Percentiles rank a stretch among this genome's conserved stretches.
These are phyloP conservation scores for Fusarium drepaniforme DNA, from an alignment of 2,329 filamentous ascomycete genomes.

Conservation along the genomic window DNA sequence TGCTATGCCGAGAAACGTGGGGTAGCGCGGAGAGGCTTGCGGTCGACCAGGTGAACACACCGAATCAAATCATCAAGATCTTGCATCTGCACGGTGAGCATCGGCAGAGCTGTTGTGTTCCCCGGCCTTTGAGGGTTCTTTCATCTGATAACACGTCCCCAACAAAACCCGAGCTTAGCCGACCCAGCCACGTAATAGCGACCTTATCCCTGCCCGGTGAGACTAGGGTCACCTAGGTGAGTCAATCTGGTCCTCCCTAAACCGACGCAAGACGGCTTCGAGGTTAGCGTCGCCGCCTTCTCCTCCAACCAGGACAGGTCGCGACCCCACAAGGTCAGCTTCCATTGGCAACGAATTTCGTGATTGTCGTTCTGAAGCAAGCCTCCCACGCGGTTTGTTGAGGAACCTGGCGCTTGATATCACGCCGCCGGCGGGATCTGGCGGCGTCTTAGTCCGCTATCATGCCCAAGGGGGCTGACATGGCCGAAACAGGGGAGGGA, in stretches of 20 bases:
- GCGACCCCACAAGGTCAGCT: slow-evolving; percentile 25
- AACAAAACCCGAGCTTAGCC: slow-evolving; percentile 35
- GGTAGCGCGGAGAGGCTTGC: slow-evolving; percentile 14
- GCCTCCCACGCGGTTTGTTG: slow-evolving; percentile 26
- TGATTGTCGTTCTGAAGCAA: slow-evolving; percentile 19
- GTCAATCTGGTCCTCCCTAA: slow-evolving; percentile 24
- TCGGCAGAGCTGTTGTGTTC: not conserved
- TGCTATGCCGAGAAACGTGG: slow-evolving; percentile 18
- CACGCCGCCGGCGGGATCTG: slow-evolving; percentile 2
- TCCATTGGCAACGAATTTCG: slow-evolving; percentile 28
- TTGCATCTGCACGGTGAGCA: not conserved
- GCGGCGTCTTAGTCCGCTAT: slow-evolving; percentile 10
- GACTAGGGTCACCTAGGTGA: slow-evolving; percentile 32
- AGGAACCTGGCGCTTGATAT: slow-evolving; percentile 7
- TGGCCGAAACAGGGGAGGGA: not conserved
- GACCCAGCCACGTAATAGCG: slow-evolving; percentile 23
- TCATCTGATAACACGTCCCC: slow-evolving; percentile 3
- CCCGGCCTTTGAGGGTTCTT: not conserved
- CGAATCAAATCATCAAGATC: not conserved
- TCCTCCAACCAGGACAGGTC: slow-evolving; percentile 13
- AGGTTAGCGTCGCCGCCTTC: slow-evolving; percentile 28
- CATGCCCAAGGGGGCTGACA: not conserved
- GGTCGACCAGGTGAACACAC: not conserved
- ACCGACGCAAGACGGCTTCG: slow-evolving; percentile 28
- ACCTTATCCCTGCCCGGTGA: not conserved